Evolutionary conservation across 805 yeast species (phyloP).

Genomic region (Starmerella davenportii): DNA sequence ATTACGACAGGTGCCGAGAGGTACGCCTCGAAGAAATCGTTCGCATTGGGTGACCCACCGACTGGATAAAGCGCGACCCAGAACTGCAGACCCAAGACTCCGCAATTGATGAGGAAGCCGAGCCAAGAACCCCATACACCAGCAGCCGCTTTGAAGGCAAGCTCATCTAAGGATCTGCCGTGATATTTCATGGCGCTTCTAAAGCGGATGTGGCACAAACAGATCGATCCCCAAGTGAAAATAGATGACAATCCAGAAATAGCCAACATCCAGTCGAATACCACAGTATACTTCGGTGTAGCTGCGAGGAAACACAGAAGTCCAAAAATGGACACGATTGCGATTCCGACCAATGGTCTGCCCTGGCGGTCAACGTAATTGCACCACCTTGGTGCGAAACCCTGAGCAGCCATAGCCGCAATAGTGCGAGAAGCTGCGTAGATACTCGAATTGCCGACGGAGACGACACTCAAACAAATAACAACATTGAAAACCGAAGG

Average conservation of each 20-base stretch:
- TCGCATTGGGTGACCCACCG: slow-evolving; percentile 24
- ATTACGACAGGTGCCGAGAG: slow-evolving; percentile 29
- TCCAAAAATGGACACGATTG: slow-evolving; percentile 30
- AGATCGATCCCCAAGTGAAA: slow-evolving; percentile 59
- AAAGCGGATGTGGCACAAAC: slow-evolving; percentile 47
- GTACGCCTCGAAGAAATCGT: slow-evolving; percentile 33
- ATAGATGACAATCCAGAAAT: slow-evolving; percentile 55
- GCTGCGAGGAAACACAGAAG: slow-evolving; percentile 43
- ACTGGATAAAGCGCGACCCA: slow-evolving; percentile 46
- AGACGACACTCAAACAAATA: slow-evolving; percentile 44
- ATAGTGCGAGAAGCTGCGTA: slow-evolving; percentile 51
- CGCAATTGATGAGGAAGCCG: slow-evolving; percentile 33
- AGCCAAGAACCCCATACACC: slow-evolving; percentile 44
- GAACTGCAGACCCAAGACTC: slow-evolving; percentile 46
- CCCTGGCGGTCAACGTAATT: slow-evolving; percentile 59
- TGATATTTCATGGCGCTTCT: slow-evolving; percentile 40
- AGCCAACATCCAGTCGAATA: slow-evolving; percentile 56
- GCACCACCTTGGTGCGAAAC: no score
- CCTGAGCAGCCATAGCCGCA: slow-evolving; percentile 45
- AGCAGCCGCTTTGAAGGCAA: slow-evolving; percentile 38
- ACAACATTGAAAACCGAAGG: slow-evolving; percentile 55
- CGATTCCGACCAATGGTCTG: slow-evolving; percentile 54
- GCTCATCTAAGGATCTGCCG: slow-evolving; percentile 43
- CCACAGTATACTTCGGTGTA: slow-evolving; percentile 30
- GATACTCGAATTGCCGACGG: slow-evolving; percentile 55